Evolutionary conservation across 2,329 filamentous ascomycete species (phyloP), one percentile per base, ranked within the genome.

Genomic region (Penicillium sp.): DNA sequence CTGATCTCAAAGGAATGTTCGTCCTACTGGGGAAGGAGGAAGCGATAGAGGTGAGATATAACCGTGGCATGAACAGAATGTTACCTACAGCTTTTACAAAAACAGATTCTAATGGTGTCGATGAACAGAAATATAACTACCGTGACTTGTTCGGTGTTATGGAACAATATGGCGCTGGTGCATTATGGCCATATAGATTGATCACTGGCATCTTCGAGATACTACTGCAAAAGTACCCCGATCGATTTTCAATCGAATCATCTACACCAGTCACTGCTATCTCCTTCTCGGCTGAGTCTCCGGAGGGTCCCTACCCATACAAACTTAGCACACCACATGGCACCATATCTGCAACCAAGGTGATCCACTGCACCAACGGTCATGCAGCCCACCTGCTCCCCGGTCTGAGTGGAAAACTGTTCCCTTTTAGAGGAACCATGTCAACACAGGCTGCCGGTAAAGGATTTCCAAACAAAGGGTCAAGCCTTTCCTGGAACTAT

Each of bases 21-120:
- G 35, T 39, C 9, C 9, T 39, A 39, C 35, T 39, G n/a, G 35
- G n/a, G n/a, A 39, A 39, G 7, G 35, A 39, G 35, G 35, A 39
- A 39, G 35, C 35, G 2, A 9, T 19, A 16, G 35, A 39, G 16
- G 35, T 39, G 10, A 9, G 35, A 39, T 19, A 39, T 16, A 2
- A 16, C 5, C 13, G 2, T 16, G n/a, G 8, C 35, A 39, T 39
- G 13, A 16, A 33, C 31, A 33, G 5, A 33, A 14, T 5, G 1
- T 5, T 16, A 13, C 6, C n/a, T 10, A 3, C 8, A 10, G 16
- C 8, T 19, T 33, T 16, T 0, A 13, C 11, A 31, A 0, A 37
- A 2, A 9, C 33, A 9, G n/a, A n/a, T 13, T 2, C 1, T 4
- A n/a, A 7, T n/a, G 1, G 0, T 39, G 4, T 1, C 2, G 1